A percentile compares a stretch with the other conserved stretches of the same genome.
These are phyloP conservation scores for Lenwebbia sp. DNA, from an alignment of 345 rosid genomes.

Conservation along the genomic window DNA sequence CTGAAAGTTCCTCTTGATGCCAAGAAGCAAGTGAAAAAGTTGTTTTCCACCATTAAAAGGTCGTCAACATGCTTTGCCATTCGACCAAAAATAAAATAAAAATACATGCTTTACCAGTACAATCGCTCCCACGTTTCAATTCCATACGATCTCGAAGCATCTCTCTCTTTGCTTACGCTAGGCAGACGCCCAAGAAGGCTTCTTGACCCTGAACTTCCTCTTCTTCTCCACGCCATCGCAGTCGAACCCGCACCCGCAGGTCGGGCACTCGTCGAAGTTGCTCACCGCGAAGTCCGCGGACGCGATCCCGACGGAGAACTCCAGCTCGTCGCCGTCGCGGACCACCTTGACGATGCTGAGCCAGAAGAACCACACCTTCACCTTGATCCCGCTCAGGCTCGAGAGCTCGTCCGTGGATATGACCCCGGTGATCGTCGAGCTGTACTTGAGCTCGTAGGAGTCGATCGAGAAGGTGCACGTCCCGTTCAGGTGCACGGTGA, in stretches of 20 bases:
- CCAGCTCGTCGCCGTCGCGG: constrained; percentile 24
- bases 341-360: constrained; percentile 25
- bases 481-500: constrained; percentile 16
- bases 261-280: constrained; percentile 23
- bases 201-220: not conserved
- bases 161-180: not conserved
- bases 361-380: constrained; percentile 36
- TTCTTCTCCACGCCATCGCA: constrained; percentile 7
- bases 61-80: not conserved
- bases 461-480: constrained; percentile 26
- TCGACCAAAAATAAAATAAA: too few species aligned
- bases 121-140: not conserved
- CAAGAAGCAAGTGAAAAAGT: not conserved
- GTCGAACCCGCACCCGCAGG: constrained; percentile 43
- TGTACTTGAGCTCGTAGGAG: constrained; percentile 37
- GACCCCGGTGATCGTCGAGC: constrained; percentile 18
- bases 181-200: not conserved
- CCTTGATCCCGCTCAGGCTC: constrained; percentile 26
- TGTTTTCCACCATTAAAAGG: not conserved
- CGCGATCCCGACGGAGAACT: constrained; percentile 37
- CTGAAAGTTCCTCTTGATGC: not conserved
- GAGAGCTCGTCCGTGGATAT: constrained; percentile 22
- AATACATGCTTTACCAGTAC: not conserved
- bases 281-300: constrained; percentile 25
- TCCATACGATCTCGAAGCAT: not conserved